Base-by-base conservation (phyloP, 2,329 filamentous ascomycete genomes). In the Aureobasidium sp. region DNA sequence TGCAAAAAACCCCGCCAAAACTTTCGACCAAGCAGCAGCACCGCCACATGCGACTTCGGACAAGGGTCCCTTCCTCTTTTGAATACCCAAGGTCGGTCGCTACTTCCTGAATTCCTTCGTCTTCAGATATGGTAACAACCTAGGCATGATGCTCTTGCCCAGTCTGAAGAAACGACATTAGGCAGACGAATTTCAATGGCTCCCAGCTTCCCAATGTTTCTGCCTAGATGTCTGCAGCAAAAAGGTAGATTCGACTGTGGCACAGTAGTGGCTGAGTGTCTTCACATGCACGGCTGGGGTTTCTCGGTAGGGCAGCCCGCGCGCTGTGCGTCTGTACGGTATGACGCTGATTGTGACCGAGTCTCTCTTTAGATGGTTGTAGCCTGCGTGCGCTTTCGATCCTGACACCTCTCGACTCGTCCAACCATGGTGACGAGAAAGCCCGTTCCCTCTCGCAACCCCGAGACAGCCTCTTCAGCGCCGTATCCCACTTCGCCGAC, bases 401-500 rank as follows among this genome's bases (percentile, higher is more conserved):
- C 51, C 31, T 15, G 37, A 55, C 53, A 45, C 34, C n/a, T 25
- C 25, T 20, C n/a, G 44, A 41, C 22, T 7, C 20, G 8, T 25
- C 25, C 44, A 41, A 51, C 7, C 44, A 80, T 80, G 78, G 77
- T 79, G 57, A 76, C 70, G 25, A 70, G 76, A 60, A 79, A 78
- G 64, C 72, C 76, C 8, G 70, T 74, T 29, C 68, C 71, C 15
- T 70, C 70, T 34, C 68, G 66, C 51, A 70, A 77, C 47, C 73
- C 76, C 55, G 77, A 77, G 12, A 72, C 74, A 62, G 70, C 75
- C 6, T 62, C 65, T 15, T 65, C 74, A 75, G 22, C 77, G 27
- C 78, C 78, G 2, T 80, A 80, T 61, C 78, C 78, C 15, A 74
- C 73, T 2, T 74, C 75, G 0, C 77, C 78, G 2, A 71, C 70